These are phyloP conservation scores for Stagonosporopsis tanaceti DNA, from an alignment of 2,329 filamentous ascomycete species.

Conservation along the genomic window DNA sequence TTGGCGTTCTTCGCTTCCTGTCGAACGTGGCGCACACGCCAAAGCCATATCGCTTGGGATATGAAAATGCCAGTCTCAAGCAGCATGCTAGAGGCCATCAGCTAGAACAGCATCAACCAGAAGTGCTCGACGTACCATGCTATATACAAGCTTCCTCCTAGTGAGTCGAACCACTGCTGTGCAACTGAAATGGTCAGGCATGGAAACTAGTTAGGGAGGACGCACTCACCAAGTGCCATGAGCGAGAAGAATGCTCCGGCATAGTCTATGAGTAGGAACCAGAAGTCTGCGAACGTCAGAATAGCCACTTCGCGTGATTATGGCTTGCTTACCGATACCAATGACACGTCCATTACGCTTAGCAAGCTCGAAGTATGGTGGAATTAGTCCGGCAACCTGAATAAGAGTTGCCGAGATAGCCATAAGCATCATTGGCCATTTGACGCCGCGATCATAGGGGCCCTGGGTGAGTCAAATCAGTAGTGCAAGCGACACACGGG, in stretches of 20 bases:
- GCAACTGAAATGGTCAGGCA: slow-evolving; percentile 55
- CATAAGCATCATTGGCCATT: slow-evolving; percentile 63
- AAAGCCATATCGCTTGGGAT: slow-evolving; percentile 67
- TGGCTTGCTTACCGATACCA: slow-evolving; percentile 62
- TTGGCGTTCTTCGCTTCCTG: slow-evolving; percentile 61
- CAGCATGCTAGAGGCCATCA: slow-evolving; percentile 53
- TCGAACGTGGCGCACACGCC: slow-evolving; percentile 62
- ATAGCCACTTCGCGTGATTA: not conserved
- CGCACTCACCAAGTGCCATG: slow-evolving; percentile 63
- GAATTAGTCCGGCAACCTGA: slow-evolving; percentile 64
- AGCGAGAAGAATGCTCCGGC: slow-evolving; percentile 70
- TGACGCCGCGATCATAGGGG: slow-evolving; percentile 62
- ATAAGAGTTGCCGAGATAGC: slow-evolving; percentile 67
- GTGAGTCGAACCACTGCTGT: slow-evolving; percentile 67
- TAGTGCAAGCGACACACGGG: not conserved
- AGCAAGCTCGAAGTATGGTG: slow-evolving; percentile 69
- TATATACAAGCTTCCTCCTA: slow-evolving; percentile 68
- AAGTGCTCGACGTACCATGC: slow-evolving; percentile 58
- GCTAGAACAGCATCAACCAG: not conserved
- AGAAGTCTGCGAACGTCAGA: slow-evolving; percentile 51
- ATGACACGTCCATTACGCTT: slow-evolving; percentile 68
- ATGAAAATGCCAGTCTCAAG: slow-evolving; percentile 68
- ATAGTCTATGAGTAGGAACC: slow-evolving; percentile 68
- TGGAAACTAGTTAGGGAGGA: not conserved
- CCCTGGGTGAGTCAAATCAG: slow-evolving; percentile 49